Evolutionary conservation across 2,329 filamentous ascomycete species (phyloP).

Genomic region (Biscogniauxia sp.): DNA sequence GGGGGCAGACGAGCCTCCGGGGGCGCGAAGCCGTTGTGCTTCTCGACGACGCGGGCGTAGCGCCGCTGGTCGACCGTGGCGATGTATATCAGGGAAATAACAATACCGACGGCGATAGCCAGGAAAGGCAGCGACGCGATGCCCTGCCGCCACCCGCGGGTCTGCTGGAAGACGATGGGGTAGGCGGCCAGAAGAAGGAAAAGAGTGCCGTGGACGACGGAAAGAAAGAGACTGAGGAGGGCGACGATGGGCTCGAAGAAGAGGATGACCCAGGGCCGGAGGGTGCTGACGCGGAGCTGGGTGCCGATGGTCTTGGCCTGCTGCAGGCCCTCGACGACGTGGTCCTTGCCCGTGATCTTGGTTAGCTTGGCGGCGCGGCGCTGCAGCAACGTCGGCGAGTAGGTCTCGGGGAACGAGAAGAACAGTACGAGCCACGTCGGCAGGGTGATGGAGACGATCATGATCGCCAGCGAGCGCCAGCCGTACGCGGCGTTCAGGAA

Average conservation of each 20-base stretch:
- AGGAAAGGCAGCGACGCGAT: background rate
- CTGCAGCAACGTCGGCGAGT: constrained; percentile 28
- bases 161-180: background rate
- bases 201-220: background rate
- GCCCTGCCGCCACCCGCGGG: background rate
- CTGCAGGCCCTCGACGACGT: constrained; percentile 14
- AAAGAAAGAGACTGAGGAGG: background rate
- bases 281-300: background rate
- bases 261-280: constrained; percentile 52
- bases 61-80: constrained; percentile 50
- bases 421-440: constrained; percentile 10
- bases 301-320: background rate
- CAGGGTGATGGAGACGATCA: constrained; percentile 13
- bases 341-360: constrained; percentile 18
- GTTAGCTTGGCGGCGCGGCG: constrained; percentile 18
- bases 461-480: constrained; percentile 18
- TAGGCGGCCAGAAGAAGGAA: background rate
- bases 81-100: constrained; percentile 51
- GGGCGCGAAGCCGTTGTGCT: constrained; percentile 51
- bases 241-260: background rate
- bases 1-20: constrained; percentile 63
- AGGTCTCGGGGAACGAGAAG: constrained; percentile 29
- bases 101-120: constrained; percentile 54
- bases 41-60: constrained; percentile 43
- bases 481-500: constrained; percentile 17